Evolutionary conservation across 192 early-diverging fungal genomes (phyloP), one percentile per base, ranked within the genome.

Genomic region (Umbelopsis sp.): DNA sequence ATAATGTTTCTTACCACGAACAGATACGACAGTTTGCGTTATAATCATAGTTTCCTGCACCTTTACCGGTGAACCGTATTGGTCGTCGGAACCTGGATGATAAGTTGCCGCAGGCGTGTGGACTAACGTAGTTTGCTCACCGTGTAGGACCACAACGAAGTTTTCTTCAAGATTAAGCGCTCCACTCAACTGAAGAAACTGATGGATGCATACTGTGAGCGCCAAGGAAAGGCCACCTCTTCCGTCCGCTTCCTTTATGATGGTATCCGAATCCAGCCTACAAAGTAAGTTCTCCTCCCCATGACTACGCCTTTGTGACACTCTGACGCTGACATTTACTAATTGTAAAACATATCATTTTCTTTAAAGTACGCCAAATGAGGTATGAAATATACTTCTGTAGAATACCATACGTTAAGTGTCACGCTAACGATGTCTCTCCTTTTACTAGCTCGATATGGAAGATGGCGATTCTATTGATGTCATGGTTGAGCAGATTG

Each of bases 91-190:
- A 65, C 59, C 59, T 32, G 29, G 32, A 65, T n/a, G 59, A 32
- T 36, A 65, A 65, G 36, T 20, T n/a, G n/a, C 47, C 47, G n/a
- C 47, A 43, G 45, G 22, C 20, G 62, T 50, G 26, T 43, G 22
- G 8, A n/a, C 31, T 47, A 11, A 14, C 36, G 26, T 12, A 49
- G 31, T 52, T 65, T 32, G 8, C 14, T 70, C 10, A 31, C 59
- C 53, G 49, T 20, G 24, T 29, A 94, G 94, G 95, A 88, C 77
- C 86, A 82, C 71, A 88, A 87, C 54, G 92, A 94, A 74, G 88
- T 94, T 16, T 90, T 91, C 81, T 98, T 98, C 85, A 98, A 97
- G 84, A 98, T 98, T 81, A 98, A 97, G 82, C 88, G 92, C 38
- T 84, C 89, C 11, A 97, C 97, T 31, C 93, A 90, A 69, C 86